Percentiles rank a stretch among this genome's conserved stretches.
Conservation (phyloP, 768 basidiomycete species). For the Xerocomellus intermedius region DNA sequence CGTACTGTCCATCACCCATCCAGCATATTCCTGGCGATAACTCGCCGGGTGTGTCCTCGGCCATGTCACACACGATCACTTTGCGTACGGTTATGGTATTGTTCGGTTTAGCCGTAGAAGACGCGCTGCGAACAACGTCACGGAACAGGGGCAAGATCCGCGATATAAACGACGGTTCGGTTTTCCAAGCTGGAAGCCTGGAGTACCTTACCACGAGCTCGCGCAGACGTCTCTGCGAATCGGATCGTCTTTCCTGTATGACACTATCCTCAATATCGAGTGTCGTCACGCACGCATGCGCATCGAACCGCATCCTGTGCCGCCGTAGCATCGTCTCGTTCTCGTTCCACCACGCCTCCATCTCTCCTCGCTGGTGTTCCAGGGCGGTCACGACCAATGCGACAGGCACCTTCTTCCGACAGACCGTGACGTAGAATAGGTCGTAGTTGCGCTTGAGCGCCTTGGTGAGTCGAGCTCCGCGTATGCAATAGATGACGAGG, state of each 20-base stretch:
- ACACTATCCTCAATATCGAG: background rate
- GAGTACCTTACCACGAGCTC: background rate
- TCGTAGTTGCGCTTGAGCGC: slow-evolving; percentile 30
- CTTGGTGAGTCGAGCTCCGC: background rate
- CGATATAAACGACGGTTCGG: background rate
- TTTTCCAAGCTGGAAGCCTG: background rate
- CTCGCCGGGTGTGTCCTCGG: no score
- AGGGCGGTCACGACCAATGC: slow-evolving; percentile 36
- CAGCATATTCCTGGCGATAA: no score
- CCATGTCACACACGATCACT: background rate
- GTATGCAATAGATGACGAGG: background rate
- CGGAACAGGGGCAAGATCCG: background rate
- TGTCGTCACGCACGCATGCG: background rate
- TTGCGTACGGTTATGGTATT: background rate
- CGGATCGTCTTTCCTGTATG: background rate
- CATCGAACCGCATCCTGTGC: slow-evolving; percentile 29
- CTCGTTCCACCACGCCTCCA: slow-evolving; percentile 27
- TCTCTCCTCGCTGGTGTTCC: slow-evolving; percentile 20
- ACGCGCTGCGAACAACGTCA: background rate
- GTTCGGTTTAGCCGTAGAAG: background rate
- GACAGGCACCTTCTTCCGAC: slow-evolving; percentile 34
- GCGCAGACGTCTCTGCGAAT: background rate
- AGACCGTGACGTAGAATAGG: slow-evolving; percentile 33
- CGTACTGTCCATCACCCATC: background rate
- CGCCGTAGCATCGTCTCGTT: slow-evolving; percentile 27